Base-by-base conservation (phyloP, 768 basidiomycete genomes). In the Macrocybe gigantea region DNA sequence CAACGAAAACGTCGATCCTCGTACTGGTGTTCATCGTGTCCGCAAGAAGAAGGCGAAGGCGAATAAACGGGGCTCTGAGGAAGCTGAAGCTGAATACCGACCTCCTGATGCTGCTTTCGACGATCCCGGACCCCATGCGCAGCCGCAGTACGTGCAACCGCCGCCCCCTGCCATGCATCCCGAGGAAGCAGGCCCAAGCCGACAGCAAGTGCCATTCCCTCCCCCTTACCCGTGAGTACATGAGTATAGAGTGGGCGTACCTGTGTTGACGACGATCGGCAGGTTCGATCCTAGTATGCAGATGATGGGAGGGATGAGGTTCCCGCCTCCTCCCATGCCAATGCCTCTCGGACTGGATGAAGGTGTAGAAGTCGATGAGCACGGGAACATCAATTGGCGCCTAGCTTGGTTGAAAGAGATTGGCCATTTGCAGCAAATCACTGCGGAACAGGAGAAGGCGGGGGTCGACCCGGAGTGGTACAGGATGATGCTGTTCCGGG, bases 1-100 rank as follows among this genome's bases (percentile, higher is more conserved):
- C 52, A 90, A 92, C 57, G 88, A 92, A 57, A 86, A 87, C 56
- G 87, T 92, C 38, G 88, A 92, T 58, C 88, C 88, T 42, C 85
- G 88, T 36, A 91, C 90, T 3, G 90, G 90, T 33, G 90, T 92
- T 32, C 90, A 93, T 60, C 82, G 90, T 22, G 78, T 91, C 46
- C 84, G 90, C 60, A 92, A 92, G 69, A 92, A 91, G 75, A 88
- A 90, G 60, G 74, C 76, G 38, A 85, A 88, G 64, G 72, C 74
- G 12, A 63, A 70, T 33, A 74, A 75, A 49, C 74, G 75, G 38
- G 64, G 67, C 12, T 78, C 78, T 9, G 78, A 76, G 53, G 85
- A 83, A 55, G 74, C 72, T 13, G 83, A 86, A 52, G 70, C 79
- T 33, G 85, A 88, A 51, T 89, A 86, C 56, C 75, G 73, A 39